Base-by-base conservation (phyloP, 2,329 filamentous ascomycete genomes). In the Aspergillus transmontanensis region DNA sequence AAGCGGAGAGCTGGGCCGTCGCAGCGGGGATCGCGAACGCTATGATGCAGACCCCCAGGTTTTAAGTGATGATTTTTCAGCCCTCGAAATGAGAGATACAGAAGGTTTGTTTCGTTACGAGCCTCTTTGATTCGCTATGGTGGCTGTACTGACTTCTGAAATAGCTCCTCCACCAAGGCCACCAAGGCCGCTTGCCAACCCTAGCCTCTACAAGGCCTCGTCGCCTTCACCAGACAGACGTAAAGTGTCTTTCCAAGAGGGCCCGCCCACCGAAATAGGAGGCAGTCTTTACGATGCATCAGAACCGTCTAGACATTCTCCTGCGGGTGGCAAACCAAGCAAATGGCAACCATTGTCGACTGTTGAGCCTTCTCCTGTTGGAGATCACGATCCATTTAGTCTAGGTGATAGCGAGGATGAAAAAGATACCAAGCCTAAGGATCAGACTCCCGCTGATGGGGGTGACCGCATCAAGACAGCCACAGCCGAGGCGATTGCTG, bases 301-400 rank as follows among this genome's bases (percentile, higher is more conserved):
- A 75, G 75, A 80, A 81, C 58, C 83, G 78, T 32, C 82, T 82
- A 68, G 88, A 84, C 78, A 87, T 84, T 74, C 79, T 69, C 76
- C 82, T 5, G 70, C 72, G n/a, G 82, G 84, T 55, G 79, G 81
- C 68, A 95, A 93, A 81, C 80, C 87, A 53, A 97, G 94, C 85
- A 99, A 99, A 82, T 99, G 95, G 95, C 94, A 99, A 78, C 94
- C 95, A 11, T 82, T 99, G 70, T 93, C 94, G 14, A 86, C 90
- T 0, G 88, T 97, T 16, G 92, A 96, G 67, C 93, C 94, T 1
- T 90, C 87, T 66, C 94, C 94, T 16, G 90, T 97, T 65, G 85
- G 86, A 21, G 93, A 98, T 70, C 94, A 97, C 71, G 95, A 99
- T 74, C 95, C 95, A 0, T 99, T 99, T 80, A 97, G 93, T 73